Evolutionary conservation across 2,329 filamentous ascomycete genomes (phyloP).

Genomic region (Chaetomium strumarium): DNA sequence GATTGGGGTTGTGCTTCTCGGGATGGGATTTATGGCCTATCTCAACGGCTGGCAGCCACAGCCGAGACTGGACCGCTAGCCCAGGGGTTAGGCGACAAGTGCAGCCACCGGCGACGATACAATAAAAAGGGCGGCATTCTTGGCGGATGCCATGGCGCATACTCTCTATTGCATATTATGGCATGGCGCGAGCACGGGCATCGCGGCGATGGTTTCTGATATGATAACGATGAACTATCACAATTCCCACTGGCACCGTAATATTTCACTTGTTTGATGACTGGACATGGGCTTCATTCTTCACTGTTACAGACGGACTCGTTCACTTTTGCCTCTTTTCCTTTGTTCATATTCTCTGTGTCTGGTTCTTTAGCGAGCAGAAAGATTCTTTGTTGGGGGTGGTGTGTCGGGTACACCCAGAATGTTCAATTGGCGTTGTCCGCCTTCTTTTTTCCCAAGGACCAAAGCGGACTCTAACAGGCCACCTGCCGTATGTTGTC

Average conservation of each 20-base stretch:
- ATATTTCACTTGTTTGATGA: background rate
- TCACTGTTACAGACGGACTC: too few species aligned
- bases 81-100: background rate
- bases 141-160: background rate
- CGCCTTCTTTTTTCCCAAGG: too few species aligned
- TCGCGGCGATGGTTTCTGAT: background rate
- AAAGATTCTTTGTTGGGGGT: too few species aligned
- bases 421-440: too few species aligned
- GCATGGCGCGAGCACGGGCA: background rate
- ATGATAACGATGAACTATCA: background rate
- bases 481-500: too few species aligned
- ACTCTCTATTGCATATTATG: background rate
- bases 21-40: slow-evolving; percentile 80
- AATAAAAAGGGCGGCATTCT: background rate
- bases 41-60: slow-evolving; percentile 71
- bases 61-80: slow-evolving; percentile 32
- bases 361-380: too few species aligned
- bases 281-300: background rate
- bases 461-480: too few species aligned
- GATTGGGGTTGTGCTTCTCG: slow-evolving; percentile 73
- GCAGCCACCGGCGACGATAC: background rate
- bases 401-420: too few species aligned
- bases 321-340: too few species aligned
- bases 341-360: too few species aligned
- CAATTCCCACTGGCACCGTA: background rate